Percentiles rank a stretch among this genome's conserved stretches.
These are phyloP conservation scores for Aschersonia sp. DNA, from an alignment of 2,329 filamentous ascomycete species.

Conservation along the genomic window DNA sequence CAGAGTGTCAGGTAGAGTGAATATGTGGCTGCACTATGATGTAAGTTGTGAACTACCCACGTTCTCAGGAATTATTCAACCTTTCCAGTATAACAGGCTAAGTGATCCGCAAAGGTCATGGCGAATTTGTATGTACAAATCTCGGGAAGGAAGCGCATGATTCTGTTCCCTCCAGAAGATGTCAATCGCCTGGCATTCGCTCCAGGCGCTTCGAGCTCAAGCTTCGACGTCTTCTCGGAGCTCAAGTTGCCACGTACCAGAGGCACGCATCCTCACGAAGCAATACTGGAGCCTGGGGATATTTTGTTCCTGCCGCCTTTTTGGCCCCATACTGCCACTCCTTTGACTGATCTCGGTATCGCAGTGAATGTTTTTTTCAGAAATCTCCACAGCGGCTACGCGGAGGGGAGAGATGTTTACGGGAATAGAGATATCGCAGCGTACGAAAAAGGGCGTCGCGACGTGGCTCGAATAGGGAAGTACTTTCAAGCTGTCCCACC, in stretches of 20 bases:
- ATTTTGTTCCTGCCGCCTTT: constrained; percentile 68
- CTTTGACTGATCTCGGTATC: constrained; percentile 45
- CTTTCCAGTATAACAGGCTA: no score
- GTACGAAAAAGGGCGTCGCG: constrained; percentile 67
- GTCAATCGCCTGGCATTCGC: constrained; percentile 55
- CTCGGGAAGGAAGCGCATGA: constrained; percentile 53
- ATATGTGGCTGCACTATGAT: constrained; percentile 87
- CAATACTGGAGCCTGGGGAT: constrained; percentile 53
- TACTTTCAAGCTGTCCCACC: constrained; percentile 49
- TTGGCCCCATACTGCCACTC: constrained; percentile 67
- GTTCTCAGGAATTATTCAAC: not conserved
- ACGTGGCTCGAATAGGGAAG: constrained; percentile 51
- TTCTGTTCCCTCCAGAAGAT: constrained; percentile 68
- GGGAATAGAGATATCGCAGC: constrained; percentile 74
- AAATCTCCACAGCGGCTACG: constrained; percentile 52
- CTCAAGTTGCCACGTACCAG: constrained; percentile 24
- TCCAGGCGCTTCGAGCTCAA: constrained; percentile 68
- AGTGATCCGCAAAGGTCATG: constrained; percentile 44
- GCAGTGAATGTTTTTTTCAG: constrained; percentile 87
- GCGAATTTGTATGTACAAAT: constrained; percentile 78
- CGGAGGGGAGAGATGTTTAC: constrained; percentile 68
- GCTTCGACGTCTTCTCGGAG: constrained; percentile 51
- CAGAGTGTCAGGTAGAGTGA: constrained; percentile 64
- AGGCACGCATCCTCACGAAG: constrained; percentile 50
- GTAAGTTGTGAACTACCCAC: constrained; percentile 24